A percentile compares a stretch with the other conserved stretches of the same genome.
These are phyloP conservation scores for Microdochium paspali DNA, from an alignment of 2,329 filamentous ascomycete genomes.

Conservation along the genomic window DNA sequence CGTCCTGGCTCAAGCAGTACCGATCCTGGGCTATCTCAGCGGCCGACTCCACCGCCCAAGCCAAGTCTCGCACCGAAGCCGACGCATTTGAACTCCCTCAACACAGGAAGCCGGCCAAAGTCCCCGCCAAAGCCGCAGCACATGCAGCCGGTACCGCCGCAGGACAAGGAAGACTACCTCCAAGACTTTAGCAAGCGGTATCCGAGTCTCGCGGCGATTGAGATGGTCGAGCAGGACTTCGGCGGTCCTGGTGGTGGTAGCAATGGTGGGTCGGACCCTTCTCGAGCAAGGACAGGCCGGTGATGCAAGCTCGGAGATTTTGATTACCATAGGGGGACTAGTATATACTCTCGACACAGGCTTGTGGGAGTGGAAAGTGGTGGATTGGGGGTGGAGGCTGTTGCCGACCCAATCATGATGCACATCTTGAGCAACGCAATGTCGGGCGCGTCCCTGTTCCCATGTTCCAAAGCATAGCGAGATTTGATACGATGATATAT, in stretches of 20 bases:
- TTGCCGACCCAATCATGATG: too few relatives aligned
- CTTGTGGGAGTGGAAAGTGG: too few relatives aligned
- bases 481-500: too few relatives aligned
- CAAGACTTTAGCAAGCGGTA: constrained; percentile 73
- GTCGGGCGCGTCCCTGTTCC: too few relatives aligned
- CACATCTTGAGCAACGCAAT: too few relatives aligned
- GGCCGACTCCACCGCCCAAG: constrained; percentile 23
- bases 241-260: constrained; percentile 29
- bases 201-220: constrained; percentile 74
- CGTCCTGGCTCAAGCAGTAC: constrained; percentile 13
- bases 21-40: constrained; percentile 8
- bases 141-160: constrained; percentile 36
- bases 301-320: too few relatives aligned
- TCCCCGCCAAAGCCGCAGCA: constrained; percentile 34
- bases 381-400: too few relatives aligned
- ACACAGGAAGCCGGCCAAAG: constrained; percentile 29
- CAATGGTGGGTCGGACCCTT: too few relatives aligned
- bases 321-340: too few relatives aligned
- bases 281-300: too few relatives aligned
- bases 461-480: too few relatives aligned
- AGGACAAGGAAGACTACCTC: constrained; percentile 57
- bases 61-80: constrained; percentile 54
- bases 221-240: constrained; percentile 72
- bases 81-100: constrained; percentile 47
- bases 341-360: too few relatives aligned